Conservation (phyloP, 2,329 filamentous ascomycete genomes). For the Colletotrichum higginsianum region DNA sequence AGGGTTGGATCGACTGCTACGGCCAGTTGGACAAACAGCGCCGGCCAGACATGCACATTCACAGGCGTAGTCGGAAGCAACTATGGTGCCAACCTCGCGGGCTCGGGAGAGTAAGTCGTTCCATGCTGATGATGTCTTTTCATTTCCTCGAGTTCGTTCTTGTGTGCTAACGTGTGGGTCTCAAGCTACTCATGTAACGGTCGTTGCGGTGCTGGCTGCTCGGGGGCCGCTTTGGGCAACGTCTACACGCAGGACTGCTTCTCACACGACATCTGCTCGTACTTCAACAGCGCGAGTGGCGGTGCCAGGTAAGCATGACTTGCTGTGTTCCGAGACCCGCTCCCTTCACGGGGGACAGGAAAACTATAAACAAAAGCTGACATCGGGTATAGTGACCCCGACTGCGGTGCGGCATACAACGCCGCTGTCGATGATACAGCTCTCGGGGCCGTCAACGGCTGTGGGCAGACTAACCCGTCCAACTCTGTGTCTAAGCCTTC, state of each 20-base stretch:
- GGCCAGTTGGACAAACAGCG: slow-evolving; percentile 62
- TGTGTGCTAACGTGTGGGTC: background rate
- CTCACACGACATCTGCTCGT: slow-evolving; percentile 66
- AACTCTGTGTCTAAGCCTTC: slow-evolving; percentile 48
- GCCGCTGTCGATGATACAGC: slow-evolving; percentile 61
- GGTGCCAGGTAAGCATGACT: slow-evolving; percentile 56
- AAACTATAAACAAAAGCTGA: slow-evolving; percentile 12
- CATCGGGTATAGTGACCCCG: slow-evolving; percentile 55
- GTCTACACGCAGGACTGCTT: slow-evolving; percentile 67
- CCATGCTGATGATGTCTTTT: too few relatives aligned
- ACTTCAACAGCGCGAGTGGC: slow-evolving; percentile 63
- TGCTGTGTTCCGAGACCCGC: too few relatives aligned
- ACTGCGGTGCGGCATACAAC: slow-evolving; percentile 61
- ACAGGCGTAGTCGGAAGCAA: slow-evolving; percentile 63
- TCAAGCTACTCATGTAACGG: slow-evolving; percentile 65
- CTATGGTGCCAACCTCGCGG: slow-evolving; percentile 58
- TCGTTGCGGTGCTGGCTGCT: slow-evolving; percentile 63
- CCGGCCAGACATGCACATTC: slow-evolving; percentile 59
- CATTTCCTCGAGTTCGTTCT: background rate
- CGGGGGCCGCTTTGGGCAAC: slow-evolving; percentile 59
- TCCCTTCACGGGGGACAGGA: background rate
- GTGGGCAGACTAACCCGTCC: slow-evolving; percentile 54
- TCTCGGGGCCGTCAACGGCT: slow-evolving; percentile 53
- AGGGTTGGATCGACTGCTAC: slow-evolving; percentile 58
- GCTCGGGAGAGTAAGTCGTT: slow-evolving; percentile 59